Base-by-base conservation (phyloP, 148 eudicot species). In the Fagopyrum tataricum region DNA sequence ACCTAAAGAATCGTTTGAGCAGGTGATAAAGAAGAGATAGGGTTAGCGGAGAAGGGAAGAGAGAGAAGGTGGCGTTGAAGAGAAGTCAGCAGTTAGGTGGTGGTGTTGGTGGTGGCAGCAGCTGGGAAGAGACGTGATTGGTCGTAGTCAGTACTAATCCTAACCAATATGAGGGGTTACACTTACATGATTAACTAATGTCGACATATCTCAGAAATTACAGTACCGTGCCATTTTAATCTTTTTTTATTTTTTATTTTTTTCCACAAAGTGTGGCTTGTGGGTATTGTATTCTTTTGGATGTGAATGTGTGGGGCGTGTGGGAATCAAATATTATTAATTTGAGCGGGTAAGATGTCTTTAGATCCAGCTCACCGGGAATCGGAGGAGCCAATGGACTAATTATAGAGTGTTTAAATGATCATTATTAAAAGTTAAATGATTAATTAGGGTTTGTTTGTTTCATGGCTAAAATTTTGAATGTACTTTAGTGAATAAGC, bases 1-100 rank as follows among this genome's bases (percentile, higher is more conserved):
- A 64, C 43, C 69, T 43, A 15, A 39, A 17, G 17, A 21, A 9
- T 10, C 76, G 31, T 18, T 69, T 37, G 69, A 61, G 71, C 5
- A 15, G 71, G 20, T 49, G 56, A 39, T 15, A 23, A 59, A 11
- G 13, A 11, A 18, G 8, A 15, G 26, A 15, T 9, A 58, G 47
- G 74, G 71, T 17, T 56, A 24, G 58, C 11, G 71, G 71, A 1
- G 26, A 67, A 67, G 71, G 31, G 74, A 59, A 74, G 13, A 11
- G 55, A 12, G 39, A 59, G 40, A 24, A 58, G 47, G 21, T 56
- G 41, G 58, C 11, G 71, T 44, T 1, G 26, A 37, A 67, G 71
- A 41, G 74, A 59, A 74, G 81, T 78, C 81, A 74, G 81, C 74
- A 64, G 67, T 74, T 78, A 68, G 81, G 77, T 78, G 73, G 71